Conservation (phyloP, 1,139 yeast genomes). For the Yamadazyma aaseri region DNA sequence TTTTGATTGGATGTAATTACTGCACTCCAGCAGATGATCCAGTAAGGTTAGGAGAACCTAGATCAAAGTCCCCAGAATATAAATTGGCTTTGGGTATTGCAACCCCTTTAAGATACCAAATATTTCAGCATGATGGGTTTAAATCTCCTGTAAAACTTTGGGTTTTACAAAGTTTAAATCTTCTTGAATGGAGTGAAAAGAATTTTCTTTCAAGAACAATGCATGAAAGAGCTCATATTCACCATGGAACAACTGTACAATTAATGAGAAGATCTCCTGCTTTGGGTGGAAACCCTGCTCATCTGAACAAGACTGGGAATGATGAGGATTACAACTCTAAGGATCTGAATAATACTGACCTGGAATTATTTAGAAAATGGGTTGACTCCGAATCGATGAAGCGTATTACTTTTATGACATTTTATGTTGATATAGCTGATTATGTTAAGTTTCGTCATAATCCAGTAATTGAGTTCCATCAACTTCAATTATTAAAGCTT, state of each 20-base stretch:
- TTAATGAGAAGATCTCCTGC: slow-evolving; percentile 70
- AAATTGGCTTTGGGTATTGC: slow-evolving; percentile 45
- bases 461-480: slow-evolving; percentile 66
- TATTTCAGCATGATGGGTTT: slow-evolving; percentile 60
- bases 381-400: slow-evolving; percentile 77
- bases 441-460: slow-evolving; percentile 77
- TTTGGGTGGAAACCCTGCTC: slow-evolving; percentile 61
- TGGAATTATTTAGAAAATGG: slow-evolving; percentile 52
- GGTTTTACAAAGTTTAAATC: slow-evolving; percentile 63
- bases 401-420: slow-evolving; percentile 76
- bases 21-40: slow-evolving; percentile 18
- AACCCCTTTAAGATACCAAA: slow-evolving; percentile 61
- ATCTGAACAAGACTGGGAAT: slow-evolving; percentile 22
- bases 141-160: slow-evolving; percentile 61
- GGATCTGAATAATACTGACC: slow-evolving; percentile 21
- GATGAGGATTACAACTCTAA: slow-evolving; percentile 20
- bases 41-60: slow-evolving; percentile 12
- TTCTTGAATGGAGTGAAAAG: slow-evolving; percentile 71
- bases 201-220: slow-evolving; percentile 54
- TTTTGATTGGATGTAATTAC: slow-evolving; percentile 53
- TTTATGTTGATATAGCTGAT: slow-evolving; percentile 75
- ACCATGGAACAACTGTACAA: slow-evolving; percentile 78
- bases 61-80: slow-evolving; percentile 27
- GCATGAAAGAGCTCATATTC: slow-evolving; percentile 76
- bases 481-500: slow-evolving; percentile 64